Percentiles rank a stretch among this genome's conserved stretches.
phyloP scores from a whole-genome alignment of 2,329 filamentous ascomycete genomes.

The Didymella segeticola region DNA sequence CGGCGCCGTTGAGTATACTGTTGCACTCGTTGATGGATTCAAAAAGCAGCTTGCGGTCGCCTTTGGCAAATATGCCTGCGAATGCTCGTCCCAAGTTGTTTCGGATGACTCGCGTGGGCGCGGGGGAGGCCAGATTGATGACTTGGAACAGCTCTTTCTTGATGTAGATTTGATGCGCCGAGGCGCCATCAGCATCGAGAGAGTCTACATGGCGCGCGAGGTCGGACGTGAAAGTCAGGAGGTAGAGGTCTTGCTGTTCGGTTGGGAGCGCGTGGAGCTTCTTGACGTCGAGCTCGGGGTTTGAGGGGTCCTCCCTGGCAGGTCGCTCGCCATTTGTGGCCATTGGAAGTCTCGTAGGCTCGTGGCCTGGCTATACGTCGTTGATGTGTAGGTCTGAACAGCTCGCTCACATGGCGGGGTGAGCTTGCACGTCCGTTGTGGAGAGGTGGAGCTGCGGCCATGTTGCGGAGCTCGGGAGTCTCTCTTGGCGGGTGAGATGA shows the following conservation, averaged over 20 bases:
- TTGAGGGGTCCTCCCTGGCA: constrained; percentile 53
- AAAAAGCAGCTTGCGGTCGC: constrained; percentile 89
- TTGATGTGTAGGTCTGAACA: constrained; percentile 7
- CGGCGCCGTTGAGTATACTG: constrained; percentile 70
- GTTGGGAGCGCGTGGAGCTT: constrained; percentile 89
- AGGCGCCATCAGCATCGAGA: constrained; percentile 79
- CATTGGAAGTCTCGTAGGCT: constrained; percentile 31
- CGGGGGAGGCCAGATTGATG: constrained; percentile 79
- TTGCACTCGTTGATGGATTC: constrained; percentile 93
- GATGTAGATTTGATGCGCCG: constrained; percentile 86
- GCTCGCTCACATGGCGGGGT: constrained; percentile 33
- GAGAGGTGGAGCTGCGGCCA: constrained; percentile 26
- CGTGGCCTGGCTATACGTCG: constrained; percentile 15
- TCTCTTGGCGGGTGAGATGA: constrained; percentile 32
- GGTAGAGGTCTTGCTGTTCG: constrained; percentile 94
- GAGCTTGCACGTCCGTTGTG: constrained; percentile 24
- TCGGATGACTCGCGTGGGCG: constrained; percentile 85
- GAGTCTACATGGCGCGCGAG: constrained; percentile 79
- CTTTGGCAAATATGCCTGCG: constrained; percentile 79
- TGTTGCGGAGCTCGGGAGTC: constrained; percentile 33
- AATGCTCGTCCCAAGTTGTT: constrained; percentile 88
- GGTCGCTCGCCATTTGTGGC: constrained; percentile 34
- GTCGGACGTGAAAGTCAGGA: constrained; percentile 85
- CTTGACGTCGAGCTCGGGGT: constrained; percentile 83
- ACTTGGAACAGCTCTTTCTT: constrained; percentile 96